Percentiles rank a stretch among this genome's conserved stretches.
Conservation (phyloP, 164 flowering plant species). For the Buxus sempervirens region DNA sequence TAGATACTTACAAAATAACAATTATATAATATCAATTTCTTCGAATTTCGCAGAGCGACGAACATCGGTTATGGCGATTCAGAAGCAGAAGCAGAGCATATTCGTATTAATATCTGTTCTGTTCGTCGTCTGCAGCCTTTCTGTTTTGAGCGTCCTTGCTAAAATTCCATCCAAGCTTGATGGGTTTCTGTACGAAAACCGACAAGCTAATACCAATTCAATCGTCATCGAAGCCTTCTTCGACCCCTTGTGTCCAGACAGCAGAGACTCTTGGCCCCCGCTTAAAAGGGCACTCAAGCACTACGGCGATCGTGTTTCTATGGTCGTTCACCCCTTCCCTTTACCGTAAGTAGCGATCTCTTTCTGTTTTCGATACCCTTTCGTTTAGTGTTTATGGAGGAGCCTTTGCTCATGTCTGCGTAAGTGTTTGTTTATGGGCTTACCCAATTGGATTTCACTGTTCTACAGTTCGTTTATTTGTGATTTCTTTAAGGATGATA, state of each 20-base stretch:
- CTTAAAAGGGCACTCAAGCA: slow-evolving; percentile 46
- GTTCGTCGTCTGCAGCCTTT: slow-evolving; percentile 1
- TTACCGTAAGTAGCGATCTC: slow-evolving; percentile 56
- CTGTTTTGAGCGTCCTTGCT: not conserved
- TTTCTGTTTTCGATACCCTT: not conserved
- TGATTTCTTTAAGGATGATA: too few relatives aligned
- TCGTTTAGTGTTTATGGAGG: not conserved
- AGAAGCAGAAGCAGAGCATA: not conserved
- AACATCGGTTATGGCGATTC: not conserved
- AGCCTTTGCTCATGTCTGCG: not conserved
- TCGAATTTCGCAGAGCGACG: not conserved
- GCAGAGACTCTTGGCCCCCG: slow-evolving; percentile 82
- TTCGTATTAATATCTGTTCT: not conserved
- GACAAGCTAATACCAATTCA: slow-evolving; percentile 19
- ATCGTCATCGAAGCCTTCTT: slow-evolving; percentile 72
- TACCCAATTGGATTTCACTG: too few relatives aligned
- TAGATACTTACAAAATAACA: too few relatives aligned
- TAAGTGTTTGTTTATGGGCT: too few relatives aligned
- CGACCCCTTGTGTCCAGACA: slow-evolving; percentile 87
- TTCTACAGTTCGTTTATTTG: too few relatives aligned
- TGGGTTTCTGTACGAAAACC: slow-evolving; percentile 61
- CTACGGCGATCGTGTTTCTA: slow-evolving; percentile 49
- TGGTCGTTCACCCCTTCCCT: slow-evolving; percentile 68
- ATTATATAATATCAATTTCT: too few relatives aligned
- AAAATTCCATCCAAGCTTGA: slow-evolving; percentile 54